Evolutionary conservation across 805 yeast species (phyloP), one percentile per base, ranked within the genome.

Genomic region (Yarrowia phangngaensis): DNA sequence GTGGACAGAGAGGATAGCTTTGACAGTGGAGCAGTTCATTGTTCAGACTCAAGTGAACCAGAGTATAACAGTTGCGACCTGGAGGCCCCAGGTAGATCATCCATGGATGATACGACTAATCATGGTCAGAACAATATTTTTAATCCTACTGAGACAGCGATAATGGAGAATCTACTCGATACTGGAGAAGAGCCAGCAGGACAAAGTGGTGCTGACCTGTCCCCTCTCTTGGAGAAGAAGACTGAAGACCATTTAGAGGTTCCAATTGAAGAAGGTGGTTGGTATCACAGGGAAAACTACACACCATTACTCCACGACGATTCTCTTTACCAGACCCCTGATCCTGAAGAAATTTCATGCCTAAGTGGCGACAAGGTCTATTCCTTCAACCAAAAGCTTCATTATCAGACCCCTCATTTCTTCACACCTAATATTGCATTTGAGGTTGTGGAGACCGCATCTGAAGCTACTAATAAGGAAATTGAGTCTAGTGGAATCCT

Each of bases 61-160:
- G 30, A 29, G 43, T 27, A n/a, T n/a, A 32, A 38, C 8, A 32
- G 45, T 8, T 32, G 32, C 19, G 6, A 31, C 6, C 13, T 38
- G 45, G 45, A 38, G 19, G 26, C 45, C 45, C 12, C 45, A 27
- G 2, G 26, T 26, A 24, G 45, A 38, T 17, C 23, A 23, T 32
- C 45, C 23, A 8, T 38, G 45, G 45, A 38, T 38, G 26, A 11
- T 32, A 26, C 45, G 45, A 13, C 45, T 38, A 32, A 24, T 23
- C 14, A 26, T 38, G 45, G 20, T 38, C 26, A 19, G 45, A 32
- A 38, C 17, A n/a, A 15, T 38, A 19, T 38, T 12, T 24, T 27
- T 27, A 24, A 38, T 38, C 32, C 20, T 38, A 31, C 45, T 17
- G 14, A 9, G 32, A 24, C 26, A 8, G 32, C 4, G 16, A 14